Percentiles rank a stretch among this genome's conserved stretches.
These are phyloP conservation scores for Solanum chacoense DNA, from an alignment of 305 asterid genomes.

Conservation along the genomic window DNA sequence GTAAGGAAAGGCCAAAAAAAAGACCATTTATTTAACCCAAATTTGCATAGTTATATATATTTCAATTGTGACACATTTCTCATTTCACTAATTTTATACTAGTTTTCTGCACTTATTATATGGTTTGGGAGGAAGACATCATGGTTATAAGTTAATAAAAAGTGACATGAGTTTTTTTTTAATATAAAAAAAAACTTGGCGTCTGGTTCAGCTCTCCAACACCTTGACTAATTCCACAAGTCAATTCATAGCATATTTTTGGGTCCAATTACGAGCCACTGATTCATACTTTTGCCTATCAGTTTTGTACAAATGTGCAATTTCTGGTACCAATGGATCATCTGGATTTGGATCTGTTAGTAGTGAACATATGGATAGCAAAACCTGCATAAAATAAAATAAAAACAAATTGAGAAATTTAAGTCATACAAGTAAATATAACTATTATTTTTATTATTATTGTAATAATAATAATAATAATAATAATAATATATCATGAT, in stretches of 20 bases:
- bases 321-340: slow-evolving; percentile 8
- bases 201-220: fast-evolving
- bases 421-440: not conserved
- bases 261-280: slow-evolving; percentile 4
- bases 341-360: slow-evolving; percentile 10
- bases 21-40: not conserved
- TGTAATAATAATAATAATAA: too few species aligned
- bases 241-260: not conserved
- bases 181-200: not conserved
- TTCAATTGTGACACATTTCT: not conserved
- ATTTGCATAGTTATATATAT: not conserved
- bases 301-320: slow-evolving; percentile 4
- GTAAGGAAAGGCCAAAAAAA: not conserved
- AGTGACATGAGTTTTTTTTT: not conserved
- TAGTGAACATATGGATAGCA: slow-evolving; percentile 7
- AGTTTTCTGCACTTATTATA: not conserved
- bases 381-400: not conserved
- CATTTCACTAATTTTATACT: not conserved
- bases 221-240: not conserved
- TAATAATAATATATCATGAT: too few species aligned
- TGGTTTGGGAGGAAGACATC: not conserved
- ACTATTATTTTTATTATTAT: not conserved
- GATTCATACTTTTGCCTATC: not conserved
- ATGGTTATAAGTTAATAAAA: not conserved
- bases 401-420: not conserved